Evolutionary conservation across 1,284 basidiomycete species (phyloP).

Genomic region (Moesziomyces globuligerus): DNA sequence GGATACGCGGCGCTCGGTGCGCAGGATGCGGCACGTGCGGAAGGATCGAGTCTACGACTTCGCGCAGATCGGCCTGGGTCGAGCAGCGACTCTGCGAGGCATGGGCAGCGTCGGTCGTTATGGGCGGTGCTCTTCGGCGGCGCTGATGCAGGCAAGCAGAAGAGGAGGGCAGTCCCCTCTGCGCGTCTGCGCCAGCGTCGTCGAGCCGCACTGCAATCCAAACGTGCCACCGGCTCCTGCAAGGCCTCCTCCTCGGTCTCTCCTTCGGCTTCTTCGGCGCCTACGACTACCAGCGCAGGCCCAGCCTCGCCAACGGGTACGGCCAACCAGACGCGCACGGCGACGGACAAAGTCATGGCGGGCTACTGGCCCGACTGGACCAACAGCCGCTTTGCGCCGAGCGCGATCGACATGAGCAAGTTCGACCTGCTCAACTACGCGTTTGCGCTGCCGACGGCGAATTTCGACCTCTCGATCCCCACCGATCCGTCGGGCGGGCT

Average conservation of each 20-base stretch:
- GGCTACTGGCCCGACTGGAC: slow-evolving; percentile 60
- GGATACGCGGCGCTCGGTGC: too few relatives aligned
- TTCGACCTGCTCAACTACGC: slow-evolving; percentile 61
- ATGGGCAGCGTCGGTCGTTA: slow-evolving; percentile 15
- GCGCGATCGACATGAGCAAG: slow-evolving; percentile 48
- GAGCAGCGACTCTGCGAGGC: not conserved
- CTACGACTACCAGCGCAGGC: not conserved
- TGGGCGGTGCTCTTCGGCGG: slow-evolving; percentile 26
- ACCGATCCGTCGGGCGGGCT: slow-evolving; percentile 23
- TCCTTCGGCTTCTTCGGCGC: slow-evolving; percentile 3
- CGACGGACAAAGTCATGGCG: slow-evolving; percentile 40
- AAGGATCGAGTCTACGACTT: slow-evolving; percentile 2
- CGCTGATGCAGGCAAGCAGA: slow-evolving; percentile 2
- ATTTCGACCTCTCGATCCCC: slow-evolving; percentile 39
- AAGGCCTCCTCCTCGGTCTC: slow-evolving; percentile 14
- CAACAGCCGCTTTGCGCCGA: slow-evolving; percentile 28
- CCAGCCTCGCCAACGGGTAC: not conserved
- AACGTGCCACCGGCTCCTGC: slow-evolving; percentile 18
- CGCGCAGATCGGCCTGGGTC: slow-evolving; percentile 7
- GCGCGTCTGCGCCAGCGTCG: slow-evolving; percentile 8
- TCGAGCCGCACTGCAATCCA: slow-evolving; percentile 4
- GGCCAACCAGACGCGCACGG: slow-evolving; percentile 6
- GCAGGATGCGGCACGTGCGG: too few relatives aligned
- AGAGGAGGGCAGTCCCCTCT: slow-evolving; percentile 49
- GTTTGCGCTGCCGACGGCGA: slow-evolving; percentile 51